Evolutionary conservation across 192 early-diverging fungal genomes (phyloP).

Genomic region (Entomortierella beljakovae): DNA sequence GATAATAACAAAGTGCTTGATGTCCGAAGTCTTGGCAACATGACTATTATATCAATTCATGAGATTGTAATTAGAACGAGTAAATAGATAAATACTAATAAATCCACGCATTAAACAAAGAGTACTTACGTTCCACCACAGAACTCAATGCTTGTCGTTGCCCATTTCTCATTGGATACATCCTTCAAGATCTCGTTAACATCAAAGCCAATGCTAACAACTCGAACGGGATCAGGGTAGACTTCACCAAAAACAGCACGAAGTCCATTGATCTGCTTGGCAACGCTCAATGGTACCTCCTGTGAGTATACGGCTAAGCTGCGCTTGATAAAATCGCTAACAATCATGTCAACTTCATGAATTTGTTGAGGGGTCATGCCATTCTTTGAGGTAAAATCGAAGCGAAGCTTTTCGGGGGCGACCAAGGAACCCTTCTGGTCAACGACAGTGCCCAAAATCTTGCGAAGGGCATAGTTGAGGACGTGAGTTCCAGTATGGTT

Average conservation of each 20-base stretch:
- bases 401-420: conserved; percentile 94
- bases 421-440: conserved; percentile 98
- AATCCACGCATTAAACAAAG: neutral
- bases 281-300: conserved; percentile 85
- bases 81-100: neutral
- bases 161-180: conserved; percentile 86
- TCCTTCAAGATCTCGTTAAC: conserved; percentile 87
- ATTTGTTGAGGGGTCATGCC: conserved; percentile 51
- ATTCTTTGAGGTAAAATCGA: conserved; percentile 91
- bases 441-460: conserved; percentile 79
- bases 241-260: conserved; percentile 98
- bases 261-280: conserved; percentile 89
- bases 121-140: conserved; percentile 91
- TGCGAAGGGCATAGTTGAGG: conserved; percentile 93
- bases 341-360: conserved; percentile 61
- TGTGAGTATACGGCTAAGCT: conserved; percentile 83
- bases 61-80: neutral
- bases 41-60: conserved; percentile 62
- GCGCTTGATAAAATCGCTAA: conserved; percentile 79
- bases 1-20: conserved; percentile 86
- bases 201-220: conserved; percentile 92
- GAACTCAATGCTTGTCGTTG: conserved; percentile 90
- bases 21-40: conserved; percentile 88
- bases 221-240: conserved; percentile 98
- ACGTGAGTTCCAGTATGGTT: conserved; percentile 98